Conservation (phyloP, 169 alveolate genomes). For the Perkinsus chesapeaki region DNA sequence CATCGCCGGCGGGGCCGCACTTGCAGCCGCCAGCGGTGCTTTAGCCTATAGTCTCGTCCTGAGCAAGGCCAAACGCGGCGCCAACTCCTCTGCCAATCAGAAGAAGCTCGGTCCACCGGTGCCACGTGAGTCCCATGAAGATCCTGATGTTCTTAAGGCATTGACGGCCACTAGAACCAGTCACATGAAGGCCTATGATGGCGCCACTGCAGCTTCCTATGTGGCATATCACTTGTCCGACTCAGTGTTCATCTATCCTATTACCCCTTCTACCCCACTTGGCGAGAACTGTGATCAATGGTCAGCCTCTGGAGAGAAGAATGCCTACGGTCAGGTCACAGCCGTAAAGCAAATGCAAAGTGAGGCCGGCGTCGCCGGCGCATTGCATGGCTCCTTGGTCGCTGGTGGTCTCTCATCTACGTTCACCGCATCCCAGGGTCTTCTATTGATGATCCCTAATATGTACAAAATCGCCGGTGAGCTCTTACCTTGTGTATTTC, state of each 20-base stretch:
- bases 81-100: not conserved
- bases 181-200: conserved; percentile 15
- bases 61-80: not conserved
- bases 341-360: conserved; percentile 49
- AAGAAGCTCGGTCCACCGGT: not conserved
- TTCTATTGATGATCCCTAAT: conserved; percentile 46
- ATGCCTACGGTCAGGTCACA: conserved; percentile 43
- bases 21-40: not conserved
- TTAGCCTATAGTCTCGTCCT: not conserved
- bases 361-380: conserved; percentile 55
- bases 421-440: conserved; percentile 49
- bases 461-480: conserved; percentile 55
- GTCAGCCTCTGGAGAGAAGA: conserved; percentile 39
- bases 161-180: not conserved
- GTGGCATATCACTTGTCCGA: conserved; percentile 51
- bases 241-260: conserved; percentile 47
- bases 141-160: not conserved
- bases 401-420: conserved; percentile 44
- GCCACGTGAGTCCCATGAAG: not conserved
- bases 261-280: conserved; percentile 46
- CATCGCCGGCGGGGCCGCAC: not conserved
- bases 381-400: conserved; percentile 44
- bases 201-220: conserved; percentile 46
- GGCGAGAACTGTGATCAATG: conserved; percentile 49
- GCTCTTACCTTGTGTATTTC: conserved; percentile 49